Base-by-base conservation (phyloP, 352 stramenopile genomes). In the Globisporangium barbulae region DNA sequence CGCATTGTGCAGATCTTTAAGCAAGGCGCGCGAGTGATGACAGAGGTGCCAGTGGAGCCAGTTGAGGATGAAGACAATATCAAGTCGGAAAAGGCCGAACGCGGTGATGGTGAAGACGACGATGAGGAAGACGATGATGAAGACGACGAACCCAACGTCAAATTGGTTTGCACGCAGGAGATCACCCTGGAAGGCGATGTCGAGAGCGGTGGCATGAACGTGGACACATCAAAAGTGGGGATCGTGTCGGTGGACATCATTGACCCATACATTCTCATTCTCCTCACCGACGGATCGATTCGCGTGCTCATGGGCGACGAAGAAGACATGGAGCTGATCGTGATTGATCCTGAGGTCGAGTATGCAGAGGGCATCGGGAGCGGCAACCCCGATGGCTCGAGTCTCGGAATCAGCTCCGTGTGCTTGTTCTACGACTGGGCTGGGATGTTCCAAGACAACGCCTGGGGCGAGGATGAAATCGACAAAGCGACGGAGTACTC, bases 1-100 rank as follows among this genome's bases (percentile, higher is more conserved):
- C 83, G 87, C 0, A 96, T 96, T 61, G 79, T 96, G 13, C 87
- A 96, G 60, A 85, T 96, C 48, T 95, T 93, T 62, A 90, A 91
- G 50, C 87, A 93, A 70, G 87, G 86, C 17, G 82, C 79, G 22
- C 81, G 85, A 15, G 82, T 93, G 47, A 93, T 93, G 85, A 89
- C 86, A 54, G 82, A 93, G 54, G 76, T 90, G 7, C 72, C 78
- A 0, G 69, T 76, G 9, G 73, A 80, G 41, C 42, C 54, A 13
- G 39, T 15, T 15, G 45, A 52, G 22, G 39, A 28, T 3, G 39
- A 61, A 74, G 5, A 22, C 5, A n/a, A 30, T 0, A 21, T 45
- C 37, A 52, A 48, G 21, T 41, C 39, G 0, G 66, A 78, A 22
- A 60, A 76, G 10, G 0, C n/a, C 37, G 76, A 88, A 48, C 61